Conservation (phyloP, 148 eudicot genomes). For the Simmondsia chinensis region DNA sequence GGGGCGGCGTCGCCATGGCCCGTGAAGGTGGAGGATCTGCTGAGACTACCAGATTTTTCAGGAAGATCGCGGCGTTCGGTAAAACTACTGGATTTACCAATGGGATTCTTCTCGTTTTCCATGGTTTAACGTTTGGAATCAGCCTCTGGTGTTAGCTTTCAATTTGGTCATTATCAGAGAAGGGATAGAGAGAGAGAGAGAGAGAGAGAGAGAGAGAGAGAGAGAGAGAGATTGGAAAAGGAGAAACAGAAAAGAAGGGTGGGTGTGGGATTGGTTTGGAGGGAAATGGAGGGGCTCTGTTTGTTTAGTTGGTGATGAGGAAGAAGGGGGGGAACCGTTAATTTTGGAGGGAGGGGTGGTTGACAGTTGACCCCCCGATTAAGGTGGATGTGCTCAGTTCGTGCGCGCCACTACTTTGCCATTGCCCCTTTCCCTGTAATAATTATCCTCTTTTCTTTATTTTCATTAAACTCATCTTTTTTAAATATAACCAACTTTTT, state of each 20-base stretch:
- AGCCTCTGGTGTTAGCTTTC: neutral
- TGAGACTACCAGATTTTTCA: conserved; percentile 7
- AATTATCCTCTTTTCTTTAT: no score
- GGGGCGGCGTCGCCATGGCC: conserved; percentile 7
- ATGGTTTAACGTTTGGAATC: no score
- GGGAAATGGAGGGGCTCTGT: neutral
- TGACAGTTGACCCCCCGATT: conserved; percentile 11
- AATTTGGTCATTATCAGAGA: neutral
- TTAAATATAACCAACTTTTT: no score
- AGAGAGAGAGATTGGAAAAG: neutral
- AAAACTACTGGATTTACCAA: conserved; percentile 12
- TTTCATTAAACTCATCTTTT: no score
- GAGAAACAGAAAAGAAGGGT: conserved; percentile 9
- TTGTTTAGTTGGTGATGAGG: no score
- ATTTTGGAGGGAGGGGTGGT: conserved; percentile 12
- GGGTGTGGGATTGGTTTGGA: conserved; percentile 3
- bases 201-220: neutral
- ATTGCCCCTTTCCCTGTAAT: no score
- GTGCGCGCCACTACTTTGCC: conserved; percentile 13
- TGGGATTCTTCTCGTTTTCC: conserved; percentile 13
- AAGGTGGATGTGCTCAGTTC: neutral
- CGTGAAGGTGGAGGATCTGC: conserved; percentile 20
- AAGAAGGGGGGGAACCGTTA: no score
- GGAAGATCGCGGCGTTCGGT: conserved; percentile 1
- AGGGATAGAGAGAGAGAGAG: conserved; percentile 8